Base-by-base conservation (phyloP, 1,284 basidiomycete genomes). In the Hypsizygus ulmarius region DNA sequence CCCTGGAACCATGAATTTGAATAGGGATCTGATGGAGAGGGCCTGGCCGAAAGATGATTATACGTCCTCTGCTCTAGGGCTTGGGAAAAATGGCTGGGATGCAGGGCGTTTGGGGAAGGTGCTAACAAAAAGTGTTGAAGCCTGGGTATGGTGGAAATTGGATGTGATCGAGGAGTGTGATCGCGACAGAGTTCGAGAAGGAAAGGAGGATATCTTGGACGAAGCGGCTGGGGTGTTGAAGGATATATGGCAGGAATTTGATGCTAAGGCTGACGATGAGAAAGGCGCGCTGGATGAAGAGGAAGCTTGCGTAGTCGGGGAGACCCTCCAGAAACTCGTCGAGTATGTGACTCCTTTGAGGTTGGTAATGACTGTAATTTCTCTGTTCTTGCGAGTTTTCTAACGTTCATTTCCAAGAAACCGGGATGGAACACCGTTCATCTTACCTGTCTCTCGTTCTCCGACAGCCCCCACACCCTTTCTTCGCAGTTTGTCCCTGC, bases 221-320 rank as follows among this genome's bases (percentile, higher is more conserved):
- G 87, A 90, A 60, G 76, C 78, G 6, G 79, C 82, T 1, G 79
- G 79, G 0, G 75, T 84, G 6, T 56, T 87, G 50, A 82, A 80
- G 60, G 87, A 90, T 56, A 74, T 87, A 7, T 72, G 87, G 16
- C 79, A 85, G 55, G 84, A 88, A 54, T 71, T 85, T 42, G 87
- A 89, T 52, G 73, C 76, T 27, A 70, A 79, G 42, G 48, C 49
- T 2, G 78, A 78, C 3, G 81, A 84, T n/a, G 76, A 77, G 3
- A 55, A 57, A 30, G 58, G 76, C 1, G 69, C 74, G n/a, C 60
- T 83, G 52, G 82, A 85, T 44, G 79, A 83, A 48, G 82, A 87
- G 49, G 87, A 87, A 55, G 77, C 81, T 5, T 68, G 63, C 28
- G 75, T 81, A 14, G 70, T 87, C 5, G 85, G 83, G 0, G 73